Evolutionary conservation across 306 rosid species (phyloP), one percentile per base, ranked within the genome.

Genomic region (Cyclanthera cordifolia): DNA sequence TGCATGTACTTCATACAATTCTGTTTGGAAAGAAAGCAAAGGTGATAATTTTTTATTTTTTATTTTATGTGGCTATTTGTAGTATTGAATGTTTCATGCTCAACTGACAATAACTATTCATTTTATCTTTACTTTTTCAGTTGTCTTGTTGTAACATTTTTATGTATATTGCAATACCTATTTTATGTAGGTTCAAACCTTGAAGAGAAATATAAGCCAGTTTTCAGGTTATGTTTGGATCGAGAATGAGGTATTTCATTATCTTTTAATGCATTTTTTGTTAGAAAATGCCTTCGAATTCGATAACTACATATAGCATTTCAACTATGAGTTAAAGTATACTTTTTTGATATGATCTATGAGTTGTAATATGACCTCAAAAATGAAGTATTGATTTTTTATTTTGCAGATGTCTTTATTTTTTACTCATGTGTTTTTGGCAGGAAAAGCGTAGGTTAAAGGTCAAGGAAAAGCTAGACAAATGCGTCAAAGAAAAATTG

Each of bases 21-120:
- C 92, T 94, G 70, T 94, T 86, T 53, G 97, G 95, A 34, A 94
- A 88, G 81, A 90, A 75, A 76, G 80, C 95, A 88, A 94, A 94
- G 96, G 99, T 94, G 58, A 66, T 16, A 23, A 54, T 21, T 8
- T 66, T 23, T 41, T 70, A 48, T 70, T 53, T 25, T 34, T 15
- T 2, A 47, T 34, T 75, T 49, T 32, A 53, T 41, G 75, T 58
- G 21, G 48, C 32, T 54, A 20, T 50, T 67, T 37, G 21, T 50
- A 53, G 47, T 14, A 48, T 11, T 11, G 16, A 63, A 61, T 75
- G 59, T 34, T 52, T 21, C 32, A 61, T 66, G 69, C 63, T 37
- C 70, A 17, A 13, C 2, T 64, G 32, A 20, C 46, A 13, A 27
- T 39, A 16, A 15, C 41, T 20, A 12, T 76, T 52, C 49, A 12